Percentiles rank a stretch among this genome's conserved stretches.
Evolutionary conservation across 73 alveolate species (phyloP).

Genomic region (Blepharisma japonicum): DNA sequence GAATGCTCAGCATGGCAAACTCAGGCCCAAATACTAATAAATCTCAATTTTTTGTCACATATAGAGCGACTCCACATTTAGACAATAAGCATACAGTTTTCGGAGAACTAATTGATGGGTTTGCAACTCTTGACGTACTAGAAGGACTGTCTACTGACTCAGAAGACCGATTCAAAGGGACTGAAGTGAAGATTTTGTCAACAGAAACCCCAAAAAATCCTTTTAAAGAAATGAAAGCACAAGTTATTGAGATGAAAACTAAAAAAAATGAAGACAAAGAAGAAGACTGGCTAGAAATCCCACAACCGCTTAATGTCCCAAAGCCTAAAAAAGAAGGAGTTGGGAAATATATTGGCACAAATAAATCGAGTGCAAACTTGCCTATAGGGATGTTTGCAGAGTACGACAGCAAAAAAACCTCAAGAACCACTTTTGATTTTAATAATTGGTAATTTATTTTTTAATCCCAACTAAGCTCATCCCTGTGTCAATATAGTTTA

Average conservation of each 20-base stretch:
- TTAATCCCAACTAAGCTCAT: too few species aligned
- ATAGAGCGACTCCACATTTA: constrained; percentile 54
- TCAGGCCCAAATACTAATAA: constrained; percentile 70
- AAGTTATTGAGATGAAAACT: constrained; percentile 47
- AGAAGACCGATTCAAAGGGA: constrained; percentile 52
- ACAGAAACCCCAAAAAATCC: constrained; percentile 77
- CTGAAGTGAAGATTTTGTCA: constrained; percentile 63
- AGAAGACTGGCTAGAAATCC: constrained; percentile 26
- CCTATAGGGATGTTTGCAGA: constrained; percentile 27
- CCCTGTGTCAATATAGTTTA: too few species aligned
- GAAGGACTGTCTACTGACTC: constrained; percentile 52
- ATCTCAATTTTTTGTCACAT: constrained; percentile 60
- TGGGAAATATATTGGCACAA: constrained; percentile 12
- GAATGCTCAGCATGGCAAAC: constrained; percentile 74
- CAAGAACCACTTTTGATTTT: constrained; percentile 5
- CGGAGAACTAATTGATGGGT: constrained; percentile 73
- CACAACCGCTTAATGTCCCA: constrained; percentile 1
- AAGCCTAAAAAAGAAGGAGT: neutral
- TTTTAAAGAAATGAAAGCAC: constrained; percentile 62
- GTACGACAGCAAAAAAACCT: neutral
- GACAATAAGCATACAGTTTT: constrained; percentile 85
- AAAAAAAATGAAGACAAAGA: constrained; percentile 51
- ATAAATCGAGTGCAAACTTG: neutral
- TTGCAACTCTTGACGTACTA: constrained; percentile 61
- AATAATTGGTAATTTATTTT: constrained; percentile 8